Base-by-base conservation (phyloP, 148 eudicot genomes). In the Nyssa sinensis region DNA sequence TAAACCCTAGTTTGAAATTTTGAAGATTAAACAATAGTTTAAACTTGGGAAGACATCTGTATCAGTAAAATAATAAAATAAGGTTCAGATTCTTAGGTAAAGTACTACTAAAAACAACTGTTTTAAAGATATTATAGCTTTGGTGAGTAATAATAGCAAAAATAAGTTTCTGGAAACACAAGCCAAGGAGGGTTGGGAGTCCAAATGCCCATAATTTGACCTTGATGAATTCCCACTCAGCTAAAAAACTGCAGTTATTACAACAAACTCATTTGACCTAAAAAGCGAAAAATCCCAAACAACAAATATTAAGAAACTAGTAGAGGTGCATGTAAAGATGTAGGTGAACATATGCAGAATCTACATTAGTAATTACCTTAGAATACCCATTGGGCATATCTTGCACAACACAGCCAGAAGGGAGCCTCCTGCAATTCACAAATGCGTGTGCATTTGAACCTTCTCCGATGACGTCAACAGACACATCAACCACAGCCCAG, bases 401-500 rank as follows among this genome's bases (percentile, higher is more conserved):
- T 76, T 91, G 93, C 61, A 94, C 67, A 39, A 94, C 78, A 75
- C 82, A 91, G 58, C 98, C 97, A 49, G 98, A 94, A 74, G 97
- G 98, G 28, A 87, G 87, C 84, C 93, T 87, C 81, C 85, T 86
- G 78, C 82, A 88, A 70, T 66, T 80, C 53, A 78, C 60, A 57
- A 68, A 72, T 10, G 83, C 23, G 21, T 73, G 81, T 25, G 80
- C 55, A 76, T 47, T 77, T 1, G 79, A 67, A 70, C 79, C 60
- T 49, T 86, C 93, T 68, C 75, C 81, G 31, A 84, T 72, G 61
- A 72, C 37, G 64, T 90, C 97, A 39, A 84, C 74, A 47, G 98
- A 90, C 19, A 91, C 86, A 69, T 94, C 98, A 47, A 91, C 98
- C 55, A 94, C 80, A 13, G 81, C 90, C 98, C 98, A 91, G 76